Evolutionary conservation across 1,284 basidiomycete genomes (phyloP).

Genomic region (Erythrobasidium hasegawianum): DNA sequence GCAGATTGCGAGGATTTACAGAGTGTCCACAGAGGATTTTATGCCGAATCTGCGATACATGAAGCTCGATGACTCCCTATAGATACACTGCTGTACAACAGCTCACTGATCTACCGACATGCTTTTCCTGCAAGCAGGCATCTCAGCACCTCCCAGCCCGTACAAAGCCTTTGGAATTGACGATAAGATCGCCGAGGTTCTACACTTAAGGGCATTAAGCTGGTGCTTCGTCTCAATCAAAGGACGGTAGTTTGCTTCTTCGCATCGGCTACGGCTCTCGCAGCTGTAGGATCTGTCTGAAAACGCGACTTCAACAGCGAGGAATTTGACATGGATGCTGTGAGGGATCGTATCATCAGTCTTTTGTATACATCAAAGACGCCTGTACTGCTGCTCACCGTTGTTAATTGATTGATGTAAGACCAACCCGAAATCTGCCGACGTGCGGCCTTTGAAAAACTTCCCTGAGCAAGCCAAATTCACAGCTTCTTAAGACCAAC

Average conservation of each 20-base stretch:
- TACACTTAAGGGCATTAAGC: conserved; percentile 31
- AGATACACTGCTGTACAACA: too few species aligned
- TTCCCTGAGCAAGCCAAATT: neutral
- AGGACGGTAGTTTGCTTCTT: neutral
- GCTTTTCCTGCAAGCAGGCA: too few species aligned
- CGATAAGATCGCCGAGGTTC: neutral
- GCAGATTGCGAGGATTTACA: too few species aligned
- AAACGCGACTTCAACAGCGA: neutral
- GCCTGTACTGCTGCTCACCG: conserved; percentile 11
- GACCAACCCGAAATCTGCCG: neutral
- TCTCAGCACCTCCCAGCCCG: conserved; percentile 32
- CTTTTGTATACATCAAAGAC: neutral
- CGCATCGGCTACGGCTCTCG: conserved; percentile 31
- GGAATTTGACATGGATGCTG: conserved; percentile 36
- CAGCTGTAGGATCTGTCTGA: conserved; percentile 11
- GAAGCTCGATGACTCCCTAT: too few species aligned
- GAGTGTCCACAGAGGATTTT: too few species aligned
- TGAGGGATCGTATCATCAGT: neutral
- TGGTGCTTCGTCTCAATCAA: conserved; percentile 4
- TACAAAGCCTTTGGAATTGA: neutral
- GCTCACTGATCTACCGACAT: too few species aligned
- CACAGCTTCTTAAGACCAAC: conserved; percentile 8
- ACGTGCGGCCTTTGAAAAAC: neutral
- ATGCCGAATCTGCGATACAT: neutral
- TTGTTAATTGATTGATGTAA: conserved; percentile 14